Evolutionary conservation across 441 rosid genomes (phyloP), one percentile per base, ranked within the genome.

Genomic region (Croton laevigatus): DNA sequence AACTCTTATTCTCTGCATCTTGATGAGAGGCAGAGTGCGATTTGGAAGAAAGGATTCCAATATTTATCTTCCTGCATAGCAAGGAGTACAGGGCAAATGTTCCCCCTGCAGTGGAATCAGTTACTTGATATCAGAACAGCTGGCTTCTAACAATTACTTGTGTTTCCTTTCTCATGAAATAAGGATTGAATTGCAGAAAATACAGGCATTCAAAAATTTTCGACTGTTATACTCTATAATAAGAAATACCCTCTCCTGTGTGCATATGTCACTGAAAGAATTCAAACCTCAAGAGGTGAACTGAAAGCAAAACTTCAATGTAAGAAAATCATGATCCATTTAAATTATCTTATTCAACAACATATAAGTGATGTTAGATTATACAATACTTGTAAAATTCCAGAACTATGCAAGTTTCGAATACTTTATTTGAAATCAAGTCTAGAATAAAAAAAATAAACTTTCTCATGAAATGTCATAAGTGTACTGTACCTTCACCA

Each of bases 71-170:
- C 80, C 89, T 80, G 71, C 91, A 85, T 22, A 88, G 87, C 62
- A 84, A 69, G 20, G 94, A 83, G 75, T 88, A 85, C 76, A 88
- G 62, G 16, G 94, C 94, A 78, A 88, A 87, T 34, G 89, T 85
- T 59, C 91, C 91, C 64, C 94, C 94, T 88, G 83, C 86, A 80
- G 65, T 34, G 20, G 44, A 64, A 59, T 42, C 66, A 65, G 63
- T 44, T 70, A 27, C 32, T 27, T 27, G 32, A 27, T 27, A 32
- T 34, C 55, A 14, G 11, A 19, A 54, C 4, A 55, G 42, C 19
- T 27, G 16, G 57, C 34, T 12, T 36, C 38, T 66, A 20, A 20
- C 68, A 64, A 46, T 22, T 65, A 65, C 3, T 53, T 38, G 14
- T 11, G 59, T 12, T 67, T 67, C 38, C 3, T 19, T 37, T 53